Percentiles rank a stretch among this genome's conserved stretches.
Conservation (phyloP, 108 stramenopile species). For the Skeletonema menzelii region DNA sequence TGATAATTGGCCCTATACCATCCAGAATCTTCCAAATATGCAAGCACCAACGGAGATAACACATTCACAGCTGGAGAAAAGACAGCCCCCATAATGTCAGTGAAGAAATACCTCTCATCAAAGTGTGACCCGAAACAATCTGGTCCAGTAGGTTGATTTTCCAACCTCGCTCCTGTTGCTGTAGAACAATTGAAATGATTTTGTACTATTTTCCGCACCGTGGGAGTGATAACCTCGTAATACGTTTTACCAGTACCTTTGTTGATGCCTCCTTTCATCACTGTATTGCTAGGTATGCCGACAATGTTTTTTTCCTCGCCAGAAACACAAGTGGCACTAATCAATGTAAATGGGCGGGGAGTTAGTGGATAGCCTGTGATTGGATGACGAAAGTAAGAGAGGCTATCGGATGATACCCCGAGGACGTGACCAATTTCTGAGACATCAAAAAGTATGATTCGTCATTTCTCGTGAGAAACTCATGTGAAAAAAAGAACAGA, state of each 20-base stretch:
- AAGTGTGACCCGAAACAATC: constrained; percentile 61
- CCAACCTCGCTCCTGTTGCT: constrained; percentile 48
- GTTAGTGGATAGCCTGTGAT: constrained; percentile 50
- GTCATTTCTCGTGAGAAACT: background rate
- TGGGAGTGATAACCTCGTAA: constrained; percentile 51
- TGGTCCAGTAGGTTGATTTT: constrained; percentile 45
- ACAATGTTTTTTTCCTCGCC: constrained; percentile 30
- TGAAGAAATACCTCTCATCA: constrained; percentile 46
- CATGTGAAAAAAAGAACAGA: background rate
- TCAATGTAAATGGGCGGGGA: constrained; percentile 44
- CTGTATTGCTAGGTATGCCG: constrained; percentile 29
- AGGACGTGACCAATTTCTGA: constrained; percentile 57
- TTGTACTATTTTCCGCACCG: constrained; percentile 45
- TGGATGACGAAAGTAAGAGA: constrained; percentile 51
- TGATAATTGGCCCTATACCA: constrained; percentile 59
- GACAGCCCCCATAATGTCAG: constrained; percentile 59
- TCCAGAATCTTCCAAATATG: constrained; percentile 60
- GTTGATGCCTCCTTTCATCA: constrained; percentile 27
- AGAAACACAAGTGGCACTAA: constrained; percentile 36
- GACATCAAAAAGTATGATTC: background rate
- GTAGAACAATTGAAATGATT: constrained; percentile 57
- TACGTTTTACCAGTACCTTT: constrained; percentile 41
- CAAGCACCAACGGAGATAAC: constrained; percentile 50
- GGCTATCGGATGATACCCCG: constrained; percentile 47
- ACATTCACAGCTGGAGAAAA: constrained; percentile 58